A percentile compares a stretch with the other conserved stretches of the same genome.
Evolutionary conservation across 192 early-diverging fungal genomes (phyloP).

Genomic region (Rhizophagus clarus): DNA sequence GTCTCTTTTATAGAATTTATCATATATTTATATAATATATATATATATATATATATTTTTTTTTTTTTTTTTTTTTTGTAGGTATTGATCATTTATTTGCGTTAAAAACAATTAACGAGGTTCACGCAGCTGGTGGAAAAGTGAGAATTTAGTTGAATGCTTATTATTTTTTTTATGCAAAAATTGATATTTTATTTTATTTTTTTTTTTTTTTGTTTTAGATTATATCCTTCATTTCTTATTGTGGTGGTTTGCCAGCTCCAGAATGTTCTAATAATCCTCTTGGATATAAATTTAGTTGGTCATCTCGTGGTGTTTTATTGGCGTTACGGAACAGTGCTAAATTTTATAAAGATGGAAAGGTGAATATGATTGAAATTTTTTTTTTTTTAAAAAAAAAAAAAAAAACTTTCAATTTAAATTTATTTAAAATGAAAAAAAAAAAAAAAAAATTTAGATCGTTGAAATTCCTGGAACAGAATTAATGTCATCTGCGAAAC

Average conservation of each 20-base stretch:
- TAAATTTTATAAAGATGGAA: conserved; percentile 87
- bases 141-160: conserved; percentile 39
- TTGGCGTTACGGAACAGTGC: conserved; percentile 94
- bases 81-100: conserved; percentile 97
- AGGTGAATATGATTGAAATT: conserved; percentile 45
- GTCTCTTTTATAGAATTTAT: not conserved
- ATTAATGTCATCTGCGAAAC: conserved; percentile 91
- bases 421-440: too few relatives aligned
- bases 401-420: not conserved
- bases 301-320: conserved; percentile 97
- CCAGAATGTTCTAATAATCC: conserved; percentile 97
- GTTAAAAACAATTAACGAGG: conserved; percentile 89
- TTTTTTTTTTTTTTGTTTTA: conserved; percentile 22
- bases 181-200: conserved; percentile 1
- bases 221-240: conserved; percentile 86
- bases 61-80: not conserved
- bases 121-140: conserved; percentile 80
- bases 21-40: too few relatives aligned
- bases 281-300: conserved; percentile 99
- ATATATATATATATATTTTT: too few relatives aligned
- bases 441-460: conserved; percentile 36
- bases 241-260: conserved; percentile 98
- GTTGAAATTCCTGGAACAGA: conserved; percentile 80
- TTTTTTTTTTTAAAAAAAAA: too few relatives aligned
- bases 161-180: not conserved